Conservation (phyloP, 305 asterid species). For the Solanum aculeatissimum region DNA sequence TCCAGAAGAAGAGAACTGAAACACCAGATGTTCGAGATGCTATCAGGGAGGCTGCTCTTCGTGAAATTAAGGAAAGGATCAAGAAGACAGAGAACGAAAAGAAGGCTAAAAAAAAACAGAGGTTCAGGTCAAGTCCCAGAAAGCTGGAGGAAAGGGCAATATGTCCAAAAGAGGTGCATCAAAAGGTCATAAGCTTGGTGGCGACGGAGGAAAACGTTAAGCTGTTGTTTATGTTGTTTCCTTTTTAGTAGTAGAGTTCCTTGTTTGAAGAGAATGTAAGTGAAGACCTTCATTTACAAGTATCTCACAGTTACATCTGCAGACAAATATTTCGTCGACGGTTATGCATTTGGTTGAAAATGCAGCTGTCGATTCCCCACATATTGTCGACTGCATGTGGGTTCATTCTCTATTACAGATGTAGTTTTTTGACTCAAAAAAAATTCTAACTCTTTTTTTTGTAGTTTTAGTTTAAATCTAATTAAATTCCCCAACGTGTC, state of each 20-base stretch:
- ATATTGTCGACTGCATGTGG: neutral
- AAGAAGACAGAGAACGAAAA: constrained; percentile 84
- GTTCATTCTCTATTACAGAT: neutral
- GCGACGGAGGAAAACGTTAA: constrained; percentile 71
- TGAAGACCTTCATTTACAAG: too few relatives aligned
- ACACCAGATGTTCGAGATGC: constrained; percentile 92
- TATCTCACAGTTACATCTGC: neutral
- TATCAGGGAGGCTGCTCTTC: constrained; percentile 79
- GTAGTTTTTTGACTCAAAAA: neutral
- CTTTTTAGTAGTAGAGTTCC: neutral
- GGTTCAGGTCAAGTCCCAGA: constrained; percentile 44
- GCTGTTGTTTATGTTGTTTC: neutral
- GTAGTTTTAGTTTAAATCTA: too few relatives aligned
- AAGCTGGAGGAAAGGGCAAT: constrained; percentile 33
- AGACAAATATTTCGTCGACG: neutral
- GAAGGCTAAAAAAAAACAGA: constrained; percentile 76
- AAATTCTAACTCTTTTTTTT: too few relatives aligned
- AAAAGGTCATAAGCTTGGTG: constrained; percentile 71
- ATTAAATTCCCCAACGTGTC: too few relatives aligned
- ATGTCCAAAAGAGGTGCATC: constrained; percentile 38
- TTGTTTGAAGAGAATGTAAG: too few relatives aligned
- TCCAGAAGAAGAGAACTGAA: constrained; percentile 72
- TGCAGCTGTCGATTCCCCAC: neutral
- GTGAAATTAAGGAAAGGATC: constrained; percentile 81
- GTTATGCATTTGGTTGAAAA: neutral